These are phyloP conservation scores for Clavispora fructus DNA, from an alignment of 805 yeast genomes.

Conservation along the genomic window DNA sequence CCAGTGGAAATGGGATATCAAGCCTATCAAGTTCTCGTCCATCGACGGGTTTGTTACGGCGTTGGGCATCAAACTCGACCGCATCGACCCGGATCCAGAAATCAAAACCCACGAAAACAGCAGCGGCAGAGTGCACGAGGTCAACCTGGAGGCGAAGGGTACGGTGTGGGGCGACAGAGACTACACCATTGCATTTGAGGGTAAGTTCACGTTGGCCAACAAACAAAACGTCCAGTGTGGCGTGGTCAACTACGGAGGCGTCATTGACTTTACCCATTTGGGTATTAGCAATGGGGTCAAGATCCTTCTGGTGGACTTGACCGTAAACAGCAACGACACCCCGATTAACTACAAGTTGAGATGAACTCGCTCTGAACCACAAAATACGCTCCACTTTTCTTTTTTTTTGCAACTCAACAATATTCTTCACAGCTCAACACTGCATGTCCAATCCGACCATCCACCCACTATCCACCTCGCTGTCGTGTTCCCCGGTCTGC, in stretches of 20 bases:
- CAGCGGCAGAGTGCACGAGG: constrained; percentile 25
- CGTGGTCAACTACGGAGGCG: constrained; percentile 20
- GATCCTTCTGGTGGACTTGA: constrained; percentile 18
- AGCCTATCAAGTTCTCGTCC: constrained; percentile 18
- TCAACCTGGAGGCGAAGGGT: constrained; percentile 7
- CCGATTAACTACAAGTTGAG: constrained; percentile 4
- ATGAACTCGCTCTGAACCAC: not conserved
- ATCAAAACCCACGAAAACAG: constrained; percentile 21
- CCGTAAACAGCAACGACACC: constrained; percentile 6
- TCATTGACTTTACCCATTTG: constrained; percentile 27
- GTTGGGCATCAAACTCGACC: constrained; percentile 23
- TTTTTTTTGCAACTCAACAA: too few relatives aligned
- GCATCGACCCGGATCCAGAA: constrained; percentile 18
- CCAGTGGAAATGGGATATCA: constrained; percentile 21
- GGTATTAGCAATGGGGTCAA: constrained; percentile 29
- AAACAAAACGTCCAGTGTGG: constrained; percentile 15
- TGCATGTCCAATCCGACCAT: not conserved
- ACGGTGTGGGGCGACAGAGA: constrained; percentile 9
- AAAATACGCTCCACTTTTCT: too few relatives aligned
- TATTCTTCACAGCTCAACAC: too few relatives aligned
- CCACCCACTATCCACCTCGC: not conserved
- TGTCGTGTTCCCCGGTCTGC: not conserved
- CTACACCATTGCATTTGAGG: constrained; percentile 22
- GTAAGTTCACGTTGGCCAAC: constrained; percentile 19
- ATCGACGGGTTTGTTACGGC: constrained; percentile 17